Percentiles rank a stretch among this genome's conserved stretches.
Conservation (phyloP, 2,329 filamentous ascomycete genomes). For the Pezicula rhizophila region DNA sequence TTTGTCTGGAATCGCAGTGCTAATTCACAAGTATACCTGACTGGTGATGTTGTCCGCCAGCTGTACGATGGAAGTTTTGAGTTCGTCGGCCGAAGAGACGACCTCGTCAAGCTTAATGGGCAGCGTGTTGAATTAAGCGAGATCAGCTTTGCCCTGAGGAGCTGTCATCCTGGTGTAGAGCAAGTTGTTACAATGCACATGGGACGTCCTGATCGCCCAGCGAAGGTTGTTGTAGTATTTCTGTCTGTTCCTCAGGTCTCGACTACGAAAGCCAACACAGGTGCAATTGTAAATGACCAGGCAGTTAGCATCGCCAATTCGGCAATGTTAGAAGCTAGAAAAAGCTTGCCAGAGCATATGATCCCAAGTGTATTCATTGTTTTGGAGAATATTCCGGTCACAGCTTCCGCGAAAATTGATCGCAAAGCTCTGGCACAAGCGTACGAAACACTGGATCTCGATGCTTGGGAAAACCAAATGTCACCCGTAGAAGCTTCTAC, state of each 20-base stretch:
- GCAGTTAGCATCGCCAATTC: conserved; percentile 20
- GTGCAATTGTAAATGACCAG: conserved; percentile 5
- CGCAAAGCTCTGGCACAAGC: conserved; percentile 4
- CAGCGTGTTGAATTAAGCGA: conserved; percentile 59
- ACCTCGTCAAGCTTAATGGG: conserved; percentile 60
- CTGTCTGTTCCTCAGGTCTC: conserved; percentile 16
- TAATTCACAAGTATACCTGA: conserved; percentile 17
- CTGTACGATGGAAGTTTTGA: conserved; percentile 52
- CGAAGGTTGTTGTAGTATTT: conserved; percentile 26
- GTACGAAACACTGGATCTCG: neutral
- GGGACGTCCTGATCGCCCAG: conserved; percentile 23
- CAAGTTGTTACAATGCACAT: conserved; percentile 26
- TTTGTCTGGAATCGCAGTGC: neutral
- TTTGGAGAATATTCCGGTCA: conserved; percentile 19
- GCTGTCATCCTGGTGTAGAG: conserved; percentile 23
- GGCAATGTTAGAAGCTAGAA: conserved; percentile 16
- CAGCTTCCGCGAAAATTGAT: conserved; percentile 24
- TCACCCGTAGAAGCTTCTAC: neutral
- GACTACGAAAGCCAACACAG: neutral
- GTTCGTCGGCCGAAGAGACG: conserved; percentile 56
- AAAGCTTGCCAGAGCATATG: conserved; percentile 21
- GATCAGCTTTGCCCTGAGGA: conserved; percentile 34
- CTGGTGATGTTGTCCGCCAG: conserved; percentile 35
- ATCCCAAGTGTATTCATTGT: conserved; percentile 23
- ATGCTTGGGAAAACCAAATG: neutral